Base-by-base conservation (phyloP, 2,329 filamentous ascomycete genomes). In the Colletotrichum plurivorum region DNA sequence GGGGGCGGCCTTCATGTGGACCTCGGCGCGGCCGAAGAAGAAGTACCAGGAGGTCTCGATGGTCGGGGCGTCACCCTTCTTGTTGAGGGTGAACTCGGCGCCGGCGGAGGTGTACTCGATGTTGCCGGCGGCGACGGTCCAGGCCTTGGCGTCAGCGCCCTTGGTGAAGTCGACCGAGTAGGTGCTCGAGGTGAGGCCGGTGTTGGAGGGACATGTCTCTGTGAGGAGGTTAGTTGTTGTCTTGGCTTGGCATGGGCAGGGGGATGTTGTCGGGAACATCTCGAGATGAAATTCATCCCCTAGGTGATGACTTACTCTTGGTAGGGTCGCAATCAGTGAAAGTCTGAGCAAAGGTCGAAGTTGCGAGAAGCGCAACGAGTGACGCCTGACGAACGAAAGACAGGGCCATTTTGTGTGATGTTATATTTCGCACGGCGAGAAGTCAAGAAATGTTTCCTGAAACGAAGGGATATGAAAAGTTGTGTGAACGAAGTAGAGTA, bases 1-100 rank as follows among this genome's bases (percentile, higher is more conserved):
- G 63, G 63, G 56, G 39, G 63, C 63, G 58, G 67, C 67, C 58
- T 67, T 67, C 78, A 94, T 83, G 16, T 87, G 86, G 54, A 92
- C 88, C 52, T 93, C 90, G 71, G 94, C 88, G 71, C 88, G 89
- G 54, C 93, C 93, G 75, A 94, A 96, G 91, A 96, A 94, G 78
- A 96, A 93, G 83, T 94, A 95, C 85, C 92, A 94, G 73, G 91
- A 85, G 9, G 87, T 85, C 74, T 85, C 86, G 78, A 94, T 93
- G 13, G 89, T 90, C 16, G 91, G 88, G 49, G 83, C 85, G 51
- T 90, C 86, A 39, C 80, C 81, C 36, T 84, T 80, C 7, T 87
- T 79, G 0, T 84, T 86, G 78, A 94, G 94, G 69, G 88, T 88
- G 75, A 81, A 78, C 60, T 74, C 71, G 46, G 78, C 79, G 9